Conservation (phyloP, 1,139 yeast genomes). For the Suhomyces atakaporum region DNA sequence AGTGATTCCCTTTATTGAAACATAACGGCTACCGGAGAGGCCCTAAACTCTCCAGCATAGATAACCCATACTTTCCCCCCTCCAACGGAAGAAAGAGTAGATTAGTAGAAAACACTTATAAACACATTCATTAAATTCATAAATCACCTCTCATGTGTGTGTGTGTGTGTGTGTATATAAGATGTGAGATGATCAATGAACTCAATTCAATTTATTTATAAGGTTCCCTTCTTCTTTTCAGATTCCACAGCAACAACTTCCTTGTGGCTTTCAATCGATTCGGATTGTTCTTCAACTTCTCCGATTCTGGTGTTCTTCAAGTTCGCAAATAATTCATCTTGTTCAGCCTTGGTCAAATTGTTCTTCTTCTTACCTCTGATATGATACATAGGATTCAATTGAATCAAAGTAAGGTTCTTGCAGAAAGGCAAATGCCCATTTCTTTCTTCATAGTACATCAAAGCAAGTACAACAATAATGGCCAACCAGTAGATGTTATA, state of each 20-base stretch:
- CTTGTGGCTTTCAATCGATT: conserved; percentile 10
- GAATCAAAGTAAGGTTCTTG: conserved; percentile 19
- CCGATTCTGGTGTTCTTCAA: conserved; percentile 19
- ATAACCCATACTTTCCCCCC: conserved; percentile 17
- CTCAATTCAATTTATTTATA: conserved; percentile 1
- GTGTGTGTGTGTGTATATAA: conserved; percentile 14
- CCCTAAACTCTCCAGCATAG: conserved; percentile 10
- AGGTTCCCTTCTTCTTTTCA: conserved; percentile 6
- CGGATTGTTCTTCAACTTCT: conserved; percentile 13
- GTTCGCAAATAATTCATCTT: conserved; percentile 24
- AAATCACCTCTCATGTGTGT: conserved; percentile 4
- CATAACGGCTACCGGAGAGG: conserved; percentile 5
- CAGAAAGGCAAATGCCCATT: conserved; percentile 28
- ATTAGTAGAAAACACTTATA: neutral
- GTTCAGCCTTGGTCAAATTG: conserved; percentile 20
- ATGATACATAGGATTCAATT: conserved; percentile 30
- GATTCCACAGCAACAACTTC: conserved; percentile 11
- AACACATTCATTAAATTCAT: neutral
- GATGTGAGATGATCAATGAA: neutral
- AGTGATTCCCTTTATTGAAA: conserved; percentile 1
- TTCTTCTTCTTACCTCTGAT: conserved; percentile 28
- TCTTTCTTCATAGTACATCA: conserved; percentile 29
- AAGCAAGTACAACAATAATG: conserved; percentile 18
- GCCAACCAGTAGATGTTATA: conserved; percentile 28
- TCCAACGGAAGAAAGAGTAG: conserved; percentile 10